Evolutionary conservation across 768 basidiomycete genomes (phyloP), one percentile per base, ranked within the genome.

Genomic region (Daedaleopsis sinensis): DNA sequence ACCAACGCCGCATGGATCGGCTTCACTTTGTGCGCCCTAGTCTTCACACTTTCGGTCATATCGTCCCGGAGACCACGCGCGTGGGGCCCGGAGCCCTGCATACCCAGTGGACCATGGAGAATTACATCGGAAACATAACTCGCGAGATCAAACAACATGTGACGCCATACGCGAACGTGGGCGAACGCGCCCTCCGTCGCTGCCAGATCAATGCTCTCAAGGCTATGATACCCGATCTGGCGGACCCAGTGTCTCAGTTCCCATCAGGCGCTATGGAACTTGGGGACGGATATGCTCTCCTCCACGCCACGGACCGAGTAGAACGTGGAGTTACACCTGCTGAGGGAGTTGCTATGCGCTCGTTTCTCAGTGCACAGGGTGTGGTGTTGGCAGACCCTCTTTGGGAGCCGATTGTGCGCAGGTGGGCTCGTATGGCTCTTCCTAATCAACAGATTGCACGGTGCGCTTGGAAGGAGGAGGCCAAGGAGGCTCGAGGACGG

Each of bases 21-120:
- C 49, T 81, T 19, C 79, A 80, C 54, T 77, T 79, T 57, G 21
- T 65, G 13, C 68, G 68, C 1, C 78, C 62, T 23, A 67, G 72
- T 51, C 59, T 79, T 18, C 77, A 79, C 57, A 58, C 66, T 0
- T 52, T 76, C 11, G 24, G 67, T 1, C 79, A 80, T 52, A 37
- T 71, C n/a, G 63, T 58, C 8, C 55, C 57, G 0, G 73, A 80
- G 55, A 57, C 50, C 8, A 1, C 36, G 16, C 52, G 70, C 54
- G 19, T 66, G 13, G 68, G 72, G 59, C 69, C 67, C 3, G 47
- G 39, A 5, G 23, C 27, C 0, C 35, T 53, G 19, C 56, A 37
- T 16, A 51, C 65, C 1, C 72, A 73, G 47, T 70, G 65, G 65
- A 57, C 66, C 0, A 60, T 74, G 49, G 72, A 72, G 58, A 52